Evolutionary conservation across 371 early-diverging fungal genomes (phyloP).

Genomic region (Apophysomyces sp.): DNA sequence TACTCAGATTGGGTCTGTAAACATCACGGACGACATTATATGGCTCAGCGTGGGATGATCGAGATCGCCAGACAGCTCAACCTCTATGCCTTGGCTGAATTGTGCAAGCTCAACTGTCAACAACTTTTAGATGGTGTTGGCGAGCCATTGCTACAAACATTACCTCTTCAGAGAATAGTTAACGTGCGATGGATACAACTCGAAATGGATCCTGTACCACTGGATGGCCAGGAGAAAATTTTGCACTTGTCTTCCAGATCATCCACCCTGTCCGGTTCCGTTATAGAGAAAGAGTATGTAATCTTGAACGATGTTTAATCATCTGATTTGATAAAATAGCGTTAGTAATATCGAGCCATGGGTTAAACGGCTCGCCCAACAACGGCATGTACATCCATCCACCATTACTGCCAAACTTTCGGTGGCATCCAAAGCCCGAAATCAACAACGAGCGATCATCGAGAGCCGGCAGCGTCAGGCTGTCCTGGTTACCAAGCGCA

Average conservation of each 20-base stretch:
- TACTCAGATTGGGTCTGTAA: not conserved
- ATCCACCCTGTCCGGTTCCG: not conserved
- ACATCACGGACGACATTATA: not conserved
- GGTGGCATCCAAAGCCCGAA: slow-evolving; percentile 14
- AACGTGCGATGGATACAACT: not conserved
- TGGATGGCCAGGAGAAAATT: slow-evolving; percentile 8
- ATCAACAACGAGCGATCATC: slow-evolving; percentile 48
- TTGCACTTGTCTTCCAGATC: not conserved
- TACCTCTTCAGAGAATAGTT: not conserved
- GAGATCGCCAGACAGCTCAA: slow-evolving; percentile 28
- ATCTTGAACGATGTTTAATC: not conserved
- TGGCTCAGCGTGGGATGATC: slow-evolving; percentile 4
- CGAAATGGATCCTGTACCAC: slow-evolving; percentile 10
- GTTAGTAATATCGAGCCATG: not conserved
- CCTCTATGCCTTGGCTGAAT: slow-evolving; percentile 30
- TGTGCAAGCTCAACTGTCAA: slow-evolving; percentile 25
- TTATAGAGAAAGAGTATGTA: not conserved
- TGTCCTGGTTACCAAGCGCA: not conserved
- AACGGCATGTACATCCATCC: not conserved
- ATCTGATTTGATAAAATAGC: not conserved
- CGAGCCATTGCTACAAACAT: slow-evolving; percentile 27
- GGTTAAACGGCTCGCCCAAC: not conserved
- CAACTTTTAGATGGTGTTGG: slow-evolving; percentile 29
- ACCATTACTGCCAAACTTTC: slow-evolving; percentile 9
- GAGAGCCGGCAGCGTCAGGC: slow-evolving; percentile 33